Evolutionary conservation across 1,139 yeast genomes (phyloP).

Genomic region (Yarrowia galli): DNA sequence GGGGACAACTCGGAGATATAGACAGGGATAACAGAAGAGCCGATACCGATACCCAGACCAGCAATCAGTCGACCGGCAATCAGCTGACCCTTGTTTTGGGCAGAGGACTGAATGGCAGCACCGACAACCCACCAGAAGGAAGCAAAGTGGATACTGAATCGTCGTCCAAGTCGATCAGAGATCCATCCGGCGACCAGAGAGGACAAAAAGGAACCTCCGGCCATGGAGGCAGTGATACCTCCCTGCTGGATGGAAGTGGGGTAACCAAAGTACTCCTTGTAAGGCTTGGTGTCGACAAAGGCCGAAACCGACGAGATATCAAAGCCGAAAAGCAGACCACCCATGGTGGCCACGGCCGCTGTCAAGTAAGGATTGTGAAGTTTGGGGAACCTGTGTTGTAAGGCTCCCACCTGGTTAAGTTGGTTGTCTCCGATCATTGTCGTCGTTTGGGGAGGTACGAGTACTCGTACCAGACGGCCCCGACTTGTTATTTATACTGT

Average conservation of each 20-base stretch:
- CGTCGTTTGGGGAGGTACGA: too few species aligned
- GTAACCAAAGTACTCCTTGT: conserved; percentile 53
- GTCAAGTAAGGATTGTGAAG: conserved; percentile 52
- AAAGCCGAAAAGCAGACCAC: conserved; percentile 95
- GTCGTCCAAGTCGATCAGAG: conserved; percentile 82
- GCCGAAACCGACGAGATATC: conserved; percentile 93
- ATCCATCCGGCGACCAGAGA: conserved; percentile 51
- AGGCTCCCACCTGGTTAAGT: conserved; percentile 14
- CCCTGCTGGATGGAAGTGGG: conserved; percentile 66
- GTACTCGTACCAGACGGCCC: too few species aligned
- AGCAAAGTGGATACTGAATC: conserved; percentile 73
- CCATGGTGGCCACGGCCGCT: conserved; percentile 71
- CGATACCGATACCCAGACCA: conserved; percentile 74
- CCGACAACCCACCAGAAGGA: conserved; percentile 81
- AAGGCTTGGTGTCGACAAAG: conserved; percentile 75
- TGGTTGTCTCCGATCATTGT: conserved; percentile 15
- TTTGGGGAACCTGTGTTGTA: conserved; percentile 40
- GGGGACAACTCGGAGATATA: conserved; percentile 77
- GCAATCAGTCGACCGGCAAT: conserved; percentile 68
- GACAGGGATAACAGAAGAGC: conserved; percentile 74
- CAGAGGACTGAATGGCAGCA: conserved; percentile 79
- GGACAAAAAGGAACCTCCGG: conserved; percentile 79
- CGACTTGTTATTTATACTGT: conserved; percentile 1
- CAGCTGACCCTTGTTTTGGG: conserved; percentile 76
- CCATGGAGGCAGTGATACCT: conserved; percentile 90